Evolutionary conservation across 2,329 filamentous ascomycete genomes (phyloP).

Genomic region (Hypomyces rosellus): DNA sequence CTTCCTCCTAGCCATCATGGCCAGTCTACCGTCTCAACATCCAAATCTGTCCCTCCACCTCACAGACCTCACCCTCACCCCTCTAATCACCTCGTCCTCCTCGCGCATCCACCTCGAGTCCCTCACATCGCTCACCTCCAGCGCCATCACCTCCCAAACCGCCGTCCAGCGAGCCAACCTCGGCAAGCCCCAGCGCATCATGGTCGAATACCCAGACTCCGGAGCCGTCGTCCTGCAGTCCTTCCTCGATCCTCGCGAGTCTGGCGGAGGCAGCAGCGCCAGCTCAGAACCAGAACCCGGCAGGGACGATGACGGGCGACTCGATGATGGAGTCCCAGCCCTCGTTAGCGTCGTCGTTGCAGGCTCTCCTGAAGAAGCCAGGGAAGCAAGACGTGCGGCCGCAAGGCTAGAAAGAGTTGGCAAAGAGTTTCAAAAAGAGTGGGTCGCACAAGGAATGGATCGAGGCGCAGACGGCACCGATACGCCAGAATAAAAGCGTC

Average conservation of each 20-base stretch:
- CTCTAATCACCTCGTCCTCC: slow-evolving; percentile 49
- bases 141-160: slow-evolving; percentile 47
- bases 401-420: slow-evolving; percentile 49
- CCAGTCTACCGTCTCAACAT: slow-evolving; percentile 40
- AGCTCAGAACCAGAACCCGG: not conserved
- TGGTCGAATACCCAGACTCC: slow-evolving; percentile 48
- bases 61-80: slow-evolving; percentile 50
- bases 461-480: slow-evolving; percentile 18
- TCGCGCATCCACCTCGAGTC: slow-evolving; percentile 39
- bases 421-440: slow-evolving; percentile 48
- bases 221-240: slow-evolving; percentile 39
- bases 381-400: slow-evolving; percentile 47
- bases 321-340: slow-evolving; percentile 39
- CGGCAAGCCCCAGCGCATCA: slow-evolving; percentile 49
- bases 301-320: slow-evolving; percentile 12
- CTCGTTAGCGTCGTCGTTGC: slow-evolving; percentile 51
- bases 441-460: slow-evolving; percentile 31
- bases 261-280: slow-evolving; percentile 11
- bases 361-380: slow-evolving; percentile 37
- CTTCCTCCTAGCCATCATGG: slow-evolving; percentile 20
- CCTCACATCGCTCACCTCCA: slow-evolving; percentile 46
- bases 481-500: slow-evolving; percentile 17
- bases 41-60: slow-evolving; percentile 50
- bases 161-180: slow-evolving; percentile 47
- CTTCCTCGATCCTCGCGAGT: slow-evolving; percentile 37